Conservation (phyloP, 805 yeast species). For the Metschnikowia shivogae region DNA sequence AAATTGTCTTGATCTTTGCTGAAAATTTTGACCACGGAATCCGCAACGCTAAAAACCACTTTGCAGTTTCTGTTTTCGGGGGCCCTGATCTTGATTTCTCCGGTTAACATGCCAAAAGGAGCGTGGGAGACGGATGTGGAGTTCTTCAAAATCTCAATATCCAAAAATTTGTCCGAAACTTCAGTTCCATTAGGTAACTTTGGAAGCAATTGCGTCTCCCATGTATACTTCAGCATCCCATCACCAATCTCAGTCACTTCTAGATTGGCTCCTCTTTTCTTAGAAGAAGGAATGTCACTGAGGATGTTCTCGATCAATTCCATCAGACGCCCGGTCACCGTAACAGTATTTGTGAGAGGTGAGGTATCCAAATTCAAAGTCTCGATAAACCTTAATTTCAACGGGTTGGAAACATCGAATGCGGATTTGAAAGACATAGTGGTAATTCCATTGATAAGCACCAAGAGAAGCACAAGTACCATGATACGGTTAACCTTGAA, state of each 20-base stretch:
- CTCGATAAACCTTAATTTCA: constrained; percentile 71
- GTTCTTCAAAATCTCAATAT: constrained; percentile 48
- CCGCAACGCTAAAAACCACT: constrained; percentile 52
- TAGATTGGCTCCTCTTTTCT: constrained; percentile 26
- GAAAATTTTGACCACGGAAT: constrained; percentile 28
- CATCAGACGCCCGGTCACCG: constrained; percentile 49
- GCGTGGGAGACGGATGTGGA: constrained; percentile 40
- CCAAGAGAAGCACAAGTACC: constrained; percentile 34
- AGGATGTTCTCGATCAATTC: constrained; percentile 43
- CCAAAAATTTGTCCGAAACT: constrained; percentile 41
- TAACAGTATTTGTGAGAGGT: constrained; percentile 33
- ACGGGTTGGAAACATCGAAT: constrained; percentile 58
- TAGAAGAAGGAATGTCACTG: constrained; percentile 61
- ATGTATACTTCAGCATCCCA: constrained; percentile 54
- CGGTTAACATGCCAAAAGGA: constrained; percentile 63
- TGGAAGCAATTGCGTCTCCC: constrained; percentile 48
- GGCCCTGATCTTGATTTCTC: constrained; percentile 55
- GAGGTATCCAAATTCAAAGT: constrained; percentile 43
- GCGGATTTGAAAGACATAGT: constrained; percentile 45
- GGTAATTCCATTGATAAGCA: constrained; percentile 31
- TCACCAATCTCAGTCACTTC: constrained; percentile 35
- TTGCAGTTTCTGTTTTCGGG: constrained; percentile 63
- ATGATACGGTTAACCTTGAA: constrained; percentile 60
- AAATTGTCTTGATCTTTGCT: constrained; percentile 16
- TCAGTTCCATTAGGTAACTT: constrained; percentile 27